Evolutionary conservation across 2,329 filamentous ascomycete genomes (phyloP).

Genomic region (Scopulariopsis brevicaulis): DNA sequence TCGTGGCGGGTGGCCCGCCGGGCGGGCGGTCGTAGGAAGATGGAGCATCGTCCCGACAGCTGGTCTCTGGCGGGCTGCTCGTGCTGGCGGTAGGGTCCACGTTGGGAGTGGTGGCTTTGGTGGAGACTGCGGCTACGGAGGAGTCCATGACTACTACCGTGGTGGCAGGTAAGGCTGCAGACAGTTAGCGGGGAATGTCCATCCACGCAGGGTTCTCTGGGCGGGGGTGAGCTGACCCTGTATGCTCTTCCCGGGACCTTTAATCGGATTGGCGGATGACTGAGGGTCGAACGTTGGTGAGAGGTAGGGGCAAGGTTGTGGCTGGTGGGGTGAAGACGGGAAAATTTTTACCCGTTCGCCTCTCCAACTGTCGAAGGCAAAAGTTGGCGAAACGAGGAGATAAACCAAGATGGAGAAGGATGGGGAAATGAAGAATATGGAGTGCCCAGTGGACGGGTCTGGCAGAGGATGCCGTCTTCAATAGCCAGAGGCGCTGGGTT

Average conservation of each 20-base stretch:
- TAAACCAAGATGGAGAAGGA: background rate
- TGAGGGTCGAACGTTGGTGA: background rate
- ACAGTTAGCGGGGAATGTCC: background rate
- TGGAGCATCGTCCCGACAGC: background rate
- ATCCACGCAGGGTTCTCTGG: background rate
- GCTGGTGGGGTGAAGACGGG: background rate
- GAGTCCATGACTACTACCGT: conserved; percentile 1
- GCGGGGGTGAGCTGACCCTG: background rate
- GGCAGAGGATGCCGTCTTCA: background rate
- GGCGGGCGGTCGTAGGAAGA: background rate
- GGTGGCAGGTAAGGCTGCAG: background rate
- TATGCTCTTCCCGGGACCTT: background rate
- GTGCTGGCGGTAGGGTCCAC: background rate
- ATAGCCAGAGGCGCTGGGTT: background rate
- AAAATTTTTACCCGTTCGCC: background rate
- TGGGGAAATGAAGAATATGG: background rate
- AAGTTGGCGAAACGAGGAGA: background rate
- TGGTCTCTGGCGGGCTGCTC: background rate
- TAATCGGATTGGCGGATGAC: background rate
- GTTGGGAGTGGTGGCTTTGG: background rate
- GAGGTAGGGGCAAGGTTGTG: background rate
- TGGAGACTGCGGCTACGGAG: background rate
- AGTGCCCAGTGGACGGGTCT: background rate
- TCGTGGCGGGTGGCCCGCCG: background rate
- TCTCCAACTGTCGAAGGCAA: background rate